Evolutionary conservation across 805 yeast species (phyloP).

Genomic region (Ogataea trehaloabstinens): DNA sequence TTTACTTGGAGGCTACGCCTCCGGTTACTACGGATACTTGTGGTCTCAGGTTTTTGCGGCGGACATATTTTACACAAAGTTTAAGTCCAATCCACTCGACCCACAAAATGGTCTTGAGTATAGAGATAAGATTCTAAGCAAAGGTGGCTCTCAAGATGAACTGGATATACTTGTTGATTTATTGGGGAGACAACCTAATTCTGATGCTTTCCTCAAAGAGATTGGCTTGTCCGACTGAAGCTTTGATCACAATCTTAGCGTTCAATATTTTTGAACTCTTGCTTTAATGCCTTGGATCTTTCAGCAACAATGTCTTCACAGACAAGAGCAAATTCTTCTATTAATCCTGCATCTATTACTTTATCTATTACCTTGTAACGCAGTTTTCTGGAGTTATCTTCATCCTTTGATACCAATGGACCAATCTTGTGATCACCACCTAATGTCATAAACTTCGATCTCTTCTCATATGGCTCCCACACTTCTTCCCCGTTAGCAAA

Average conservation of each 20-base stretch:
- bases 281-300: no score
- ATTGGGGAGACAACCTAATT: slow-evolving; percentile 73
- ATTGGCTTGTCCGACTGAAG: slow-evolving; percentile 42
- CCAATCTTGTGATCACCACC: slow-evolving; percentile 10
- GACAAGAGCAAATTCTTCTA: slow-evolving; percentile 12
- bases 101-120: slow-evolving; percentile 59
- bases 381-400: slow-evolving; percentile 8
- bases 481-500: slow-evolving; percentile 10
- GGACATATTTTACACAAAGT: slow-evolving; percentile 73
- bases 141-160: slow-evolving; percentile 75
- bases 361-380: slow-evolving; percentile 12
- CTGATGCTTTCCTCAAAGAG: slow-evolving; percentile 70
- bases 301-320: slow-evolving; percentile 6
- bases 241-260: no score
- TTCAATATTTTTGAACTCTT: no score
- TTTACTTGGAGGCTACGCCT: slow-evolving; percentile 79
- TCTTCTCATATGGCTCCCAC: slow-evolving; percentile 2
- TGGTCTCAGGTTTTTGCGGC: slow-evolving; percentile 86
- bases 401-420: slow-evolving; percentile 3
- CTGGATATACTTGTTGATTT: slow-evolving; percentile 61
- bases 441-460: slow-evolving; percentile 2
- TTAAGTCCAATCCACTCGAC: slow-evolving; percentile 67
- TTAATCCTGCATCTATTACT: slow-evolving; percentile 6
- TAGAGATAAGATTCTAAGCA: slow-evolving; percentile 63
- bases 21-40: slow-evolving; percentile 83